phyloP scores from a whole-genome alignment of 352 stramenopile species.

The Salisapilia sapeloensis region DNA sequence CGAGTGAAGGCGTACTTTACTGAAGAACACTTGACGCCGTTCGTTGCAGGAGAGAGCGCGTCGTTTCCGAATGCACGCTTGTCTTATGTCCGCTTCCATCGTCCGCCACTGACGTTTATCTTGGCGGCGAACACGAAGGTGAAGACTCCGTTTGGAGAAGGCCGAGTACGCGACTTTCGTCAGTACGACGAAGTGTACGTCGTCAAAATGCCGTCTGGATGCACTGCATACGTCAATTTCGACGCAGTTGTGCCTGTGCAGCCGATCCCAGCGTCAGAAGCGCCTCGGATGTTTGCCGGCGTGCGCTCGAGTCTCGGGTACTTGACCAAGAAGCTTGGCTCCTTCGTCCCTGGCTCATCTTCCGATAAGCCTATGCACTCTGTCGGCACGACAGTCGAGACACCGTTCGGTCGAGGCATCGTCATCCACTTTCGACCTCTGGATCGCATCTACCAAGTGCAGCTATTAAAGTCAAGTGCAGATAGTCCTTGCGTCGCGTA shows the following conservation, averaged over 20 bases:
- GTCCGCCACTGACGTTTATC: slow-evolving; percentile 15
- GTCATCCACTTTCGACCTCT: slow-evolving; percentile 42
- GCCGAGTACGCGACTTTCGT: slow-evolving; percentile 41
- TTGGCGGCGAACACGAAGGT: slow-evolving; percentile 35
- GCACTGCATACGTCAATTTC: slow-evolving; percentile 21
- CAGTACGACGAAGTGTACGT: slow-evolving; percentile 53
- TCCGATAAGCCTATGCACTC: slow-evolving; percentile 26
- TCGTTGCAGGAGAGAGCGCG: slow-evolving; percentile 17
- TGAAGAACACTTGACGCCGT: slow-evolving; percentile 28
- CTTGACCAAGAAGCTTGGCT: slow-evolving; percentile 66
- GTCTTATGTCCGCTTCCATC: slow-evolving; percentile 39
- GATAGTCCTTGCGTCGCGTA: too few species aligned
- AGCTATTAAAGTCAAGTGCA: too few species aligned
- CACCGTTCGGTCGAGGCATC: slow-evolving; percentile 52
- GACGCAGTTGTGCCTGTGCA: slow-evolving; percentile 24
- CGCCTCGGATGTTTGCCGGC: slow-evolving; percentile 52
- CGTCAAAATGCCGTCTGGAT: slow-evolving; percentile 11
- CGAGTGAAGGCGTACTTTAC: slow-evolving; percentile 33
- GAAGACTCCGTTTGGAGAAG: slow-evolving; percentile 65
- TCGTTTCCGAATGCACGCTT: slow-evolving; percentile 19
- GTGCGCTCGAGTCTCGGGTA: slow-evolving; percentile 57
- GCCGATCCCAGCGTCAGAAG: slow-evolving; percentile 15
- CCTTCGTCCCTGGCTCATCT: slow-evolving; percentile 33
- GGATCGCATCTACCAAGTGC: slow-evolving; percentile 54
- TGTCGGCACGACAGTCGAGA: slow-evolving; percentile 38